Evolutionary conservation across 805 yeast genomes (phyloP).

Genomic region (Yarrowia sp.): DNA sequence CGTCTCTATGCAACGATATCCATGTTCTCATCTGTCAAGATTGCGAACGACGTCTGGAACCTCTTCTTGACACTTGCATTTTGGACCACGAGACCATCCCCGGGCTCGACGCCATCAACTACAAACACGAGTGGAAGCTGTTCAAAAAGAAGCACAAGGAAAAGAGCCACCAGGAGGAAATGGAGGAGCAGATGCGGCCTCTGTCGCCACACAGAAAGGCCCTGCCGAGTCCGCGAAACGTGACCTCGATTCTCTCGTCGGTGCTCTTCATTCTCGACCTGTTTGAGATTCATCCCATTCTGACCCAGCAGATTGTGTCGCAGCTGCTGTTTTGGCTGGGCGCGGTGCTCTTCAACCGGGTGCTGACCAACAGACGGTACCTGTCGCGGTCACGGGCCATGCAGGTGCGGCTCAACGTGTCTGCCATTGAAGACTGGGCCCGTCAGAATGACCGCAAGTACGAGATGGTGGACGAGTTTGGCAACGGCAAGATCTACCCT

Average conservation of each 20-base stretch:
- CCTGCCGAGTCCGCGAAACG: constrained; percentile 86
- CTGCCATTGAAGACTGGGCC: constrained; percentile 93
- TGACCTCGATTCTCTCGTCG: constrained; percentile 88
- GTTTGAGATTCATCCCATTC: constrained; percentile 77
- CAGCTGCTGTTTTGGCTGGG: constrained; percentile 82
- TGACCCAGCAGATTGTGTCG: constrained; percentile 79
- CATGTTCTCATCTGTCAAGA: constrained; percentile 50
- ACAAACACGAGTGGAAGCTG: constrained; percentile 74
- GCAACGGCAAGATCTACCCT: constrained; percentile 53
- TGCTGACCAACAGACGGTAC: constrained; percentile 70
- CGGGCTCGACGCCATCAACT: constrained; percentile 75
- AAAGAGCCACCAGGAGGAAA: constrained; percentile 70
- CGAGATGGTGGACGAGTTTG: constrained; percentile 47
- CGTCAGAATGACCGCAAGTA: constrained; percentile 68
- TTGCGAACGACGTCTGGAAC: constrained; percentile 50
- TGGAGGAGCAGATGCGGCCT: constrained; percentile 78
- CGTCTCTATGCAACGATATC: constrained; percentile 49
- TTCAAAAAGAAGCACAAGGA: constrained; percentile 60
- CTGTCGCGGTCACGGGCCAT: constrained; percentile 84
- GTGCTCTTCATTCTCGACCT: constrained; percentile 82
- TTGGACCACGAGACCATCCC: constrained; percentile 82
- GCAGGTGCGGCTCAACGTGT: constrained; percentile 85
- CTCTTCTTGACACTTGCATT: constrained; percentile 48
- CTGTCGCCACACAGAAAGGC: constrained; percentile 81
- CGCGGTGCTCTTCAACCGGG: constrained; percentile 71